Evolutionary conservation across 2,329 filamentous ascomycete genomes (phyloP), one percentile per base, ranked within the genome.

Genomic region (Beauveria scarabaeidicola): DNA sequence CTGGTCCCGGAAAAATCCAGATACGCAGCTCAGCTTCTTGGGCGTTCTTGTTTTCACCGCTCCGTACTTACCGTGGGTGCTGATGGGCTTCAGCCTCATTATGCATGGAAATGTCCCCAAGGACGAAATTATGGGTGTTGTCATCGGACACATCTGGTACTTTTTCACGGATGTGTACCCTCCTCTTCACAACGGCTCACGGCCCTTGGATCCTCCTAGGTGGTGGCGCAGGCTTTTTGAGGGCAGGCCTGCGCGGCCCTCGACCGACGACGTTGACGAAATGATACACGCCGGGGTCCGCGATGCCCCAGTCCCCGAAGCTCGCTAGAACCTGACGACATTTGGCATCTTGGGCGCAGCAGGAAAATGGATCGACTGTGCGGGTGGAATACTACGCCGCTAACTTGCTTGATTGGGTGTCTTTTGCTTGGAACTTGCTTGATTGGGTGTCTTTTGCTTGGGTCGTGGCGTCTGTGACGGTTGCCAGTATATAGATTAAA

Each of bases 141-240:
- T 94, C 10, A 92, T 97, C 43, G 94, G 94, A 10, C 94, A 99
- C 74, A 81, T 97, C 44, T 97, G 92, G 88, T 99, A 97, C 74
- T 99, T 97, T 77, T 97, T 97, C 74, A 90, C 87, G 61, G 94
- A 99, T 72, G 92, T 99, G 17, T 99, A 96, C 73, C 94, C 94
- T 3, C 89, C 91, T 3, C 82, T 97, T 47, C 90, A 97, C 74
- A 86, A 88, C 63, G 91, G 91, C 19, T 87, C 88, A 55, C 82
- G 90, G 59, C 94, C 94, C 0, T 79, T 99, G 52, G 93, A 96
- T 67, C 93, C 94, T 41, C 94, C 94, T 0, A 76, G 78, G 61
- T 97, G 90, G 87, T 99, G 93, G 93, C 83, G 89, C 61, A 82
- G 91, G 46, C 69, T 97, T 19, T 96, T 96, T 69, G 91, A 87